Evolutionary conservation across 2,329 filamentous ascomycete genomes (phyloP).

Genomic region (Elsinoe fawcettii): DNA sequence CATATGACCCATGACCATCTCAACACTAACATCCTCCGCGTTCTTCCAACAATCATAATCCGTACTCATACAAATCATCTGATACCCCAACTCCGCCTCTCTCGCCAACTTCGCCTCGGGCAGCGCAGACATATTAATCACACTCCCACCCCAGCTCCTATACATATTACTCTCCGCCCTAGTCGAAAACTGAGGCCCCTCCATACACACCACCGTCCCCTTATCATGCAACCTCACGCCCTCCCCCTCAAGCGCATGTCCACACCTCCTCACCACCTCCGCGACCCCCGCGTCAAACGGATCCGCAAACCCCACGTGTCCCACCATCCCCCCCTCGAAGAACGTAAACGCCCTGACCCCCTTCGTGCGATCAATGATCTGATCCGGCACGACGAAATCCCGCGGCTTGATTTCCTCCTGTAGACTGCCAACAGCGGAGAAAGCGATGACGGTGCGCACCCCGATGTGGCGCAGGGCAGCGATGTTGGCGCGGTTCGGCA

Average conservation of each 20-base stretch:
- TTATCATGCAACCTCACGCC: conserved; percentile 76
- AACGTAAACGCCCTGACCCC: conserved; percentile 91
- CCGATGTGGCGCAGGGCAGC: conserved; percentile 89
- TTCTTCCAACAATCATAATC: conserved; percentile 99
- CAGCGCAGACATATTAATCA: conserved; percentile 97
- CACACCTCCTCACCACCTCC: conserved; percentile 69
- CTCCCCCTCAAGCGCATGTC: conserved; percentile 69
- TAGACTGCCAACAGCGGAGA: conserved; percentile 87
- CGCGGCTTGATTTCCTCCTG: conserved; percentile 89
- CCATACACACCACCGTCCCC: conserved; percentile 89
- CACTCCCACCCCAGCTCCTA: conserved; percentile 81
- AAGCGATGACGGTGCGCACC: conserved; percentile 85
- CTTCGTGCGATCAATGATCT: conserved; percentile 96
- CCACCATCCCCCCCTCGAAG: conserved; percentile 86
- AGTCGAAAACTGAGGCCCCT: conserved; percentile 97
- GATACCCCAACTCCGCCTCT: conserved; percentile 93
- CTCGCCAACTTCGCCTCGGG: conserved; percentile 94
- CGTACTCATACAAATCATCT: conserved; percentile 99
- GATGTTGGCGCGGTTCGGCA: conserved; percentile 92
- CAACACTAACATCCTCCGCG: conserved; percentile 74
- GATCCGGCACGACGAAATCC: conserved; percentile 94
- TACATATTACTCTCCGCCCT: conserved; percentile 94
- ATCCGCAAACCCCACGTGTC: conserved; percentile 91
- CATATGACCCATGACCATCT: conserved; percentile 98
- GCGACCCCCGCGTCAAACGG: conserved; percentile 79